Percentiles rank a stretch among this genome's conserved stretches.
Evolutionary conservation across 371 early-diverging fungal species (phyloP).

Genomic region (Mortierella sp.): DNA sequence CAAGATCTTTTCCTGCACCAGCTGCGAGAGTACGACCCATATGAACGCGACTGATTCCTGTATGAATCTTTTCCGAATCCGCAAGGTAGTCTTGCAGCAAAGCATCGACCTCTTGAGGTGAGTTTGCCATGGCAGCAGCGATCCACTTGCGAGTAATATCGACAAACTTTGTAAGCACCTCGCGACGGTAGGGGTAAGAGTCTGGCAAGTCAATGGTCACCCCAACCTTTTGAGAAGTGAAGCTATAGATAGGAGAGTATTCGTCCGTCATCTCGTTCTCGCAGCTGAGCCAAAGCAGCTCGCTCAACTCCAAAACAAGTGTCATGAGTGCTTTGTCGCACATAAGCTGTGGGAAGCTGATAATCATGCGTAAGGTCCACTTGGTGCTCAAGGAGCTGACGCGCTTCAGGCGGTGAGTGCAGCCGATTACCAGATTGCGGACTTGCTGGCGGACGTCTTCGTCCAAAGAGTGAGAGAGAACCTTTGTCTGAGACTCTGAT

Average conservation of each 20-base stretch:
- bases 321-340: conserved; percentile 74
- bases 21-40: conserved; percentile 82
- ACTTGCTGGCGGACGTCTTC: conserved; percentile 68
- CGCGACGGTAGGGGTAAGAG: conserved; percentile 79
- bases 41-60: conserved; percentile 69
- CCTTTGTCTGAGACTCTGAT: conserved; percentile 67
- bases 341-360: conserved; percentile 79
- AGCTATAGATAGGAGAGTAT: conserved; percentile 82
- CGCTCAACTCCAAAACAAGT: conserved; percentile 80
- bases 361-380: conserved; percentile 66
- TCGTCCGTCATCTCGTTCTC: conserved; percentile 86
- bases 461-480: conserved; percentile 63
- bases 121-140: conserved; percentile 59
- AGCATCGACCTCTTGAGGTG: conserved; percentile 73
- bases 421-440: conserved; percentile 70
- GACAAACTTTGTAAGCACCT: conserved; percentile 73
- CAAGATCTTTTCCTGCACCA: conserved; percentile 72
- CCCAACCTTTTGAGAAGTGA: conserved; percentile 71
- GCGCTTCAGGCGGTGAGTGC: conserved; percentile 77
- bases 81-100: conserved; percentile 77
- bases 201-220: conserved; percentile 84
- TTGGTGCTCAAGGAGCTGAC: conserved; percentile 74
- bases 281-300: conserved; percentile 84
- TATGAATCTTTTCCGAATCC: conserved; percentile 64
- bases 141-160: conserved; percentile 81